These are phyloP conservation scores for Solanum hybrid DNA, from an alignment of 305 asterid species.

Conservation along the genomic window DNA sequence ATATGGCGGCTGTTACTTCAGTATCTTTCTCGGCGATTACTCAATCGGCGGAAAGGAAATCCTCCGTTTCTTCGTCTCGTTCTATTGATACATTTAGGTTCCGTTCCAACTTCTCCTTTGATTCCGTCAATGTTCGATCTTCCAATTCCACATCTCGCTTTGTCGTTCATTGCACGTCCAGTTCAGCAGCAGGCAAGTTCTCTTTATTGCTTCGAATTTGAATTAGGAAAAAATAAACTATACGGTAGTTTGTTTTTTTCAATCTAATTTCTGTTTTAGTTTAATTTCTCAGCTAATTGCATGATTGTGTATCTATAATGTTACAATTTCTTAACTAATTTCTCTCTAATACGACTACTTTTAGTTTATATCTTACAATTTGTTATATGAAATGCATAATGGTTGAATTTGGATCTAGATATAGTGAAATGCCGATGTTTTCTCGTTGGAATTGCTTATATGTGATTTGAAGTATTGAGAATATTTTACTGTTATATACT, in stretches of 20 bases:
- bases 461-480: not conserved
- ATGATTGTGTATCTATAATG: not conserved
- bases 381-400: not conserved
- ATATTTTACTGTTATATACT: not conserved
- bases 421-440: not conserved
- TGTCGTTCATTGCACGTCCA: conserved; percentile 60
- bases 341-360: not conserved
- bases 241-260: not conserved
- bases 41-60: conserved; percentile 43
- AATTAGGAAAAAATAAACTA: not conserved
- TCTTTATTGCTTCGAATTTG: not conserved
- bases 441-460: not conserved
- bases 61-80: conserved; percentile 26
- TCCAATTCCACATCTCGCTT: conserved; percentile 32
- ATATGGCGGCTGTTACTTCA: conserved; percentile 72
- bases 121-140: conserved; percentile 22
- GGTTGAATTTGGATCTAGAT: not conserved
- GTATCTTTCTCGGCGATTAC: conserved; percentile 45
- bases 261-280: not conserved
- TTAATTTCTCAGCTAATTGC: not conserved
- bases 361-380: not conserved
- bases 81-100: conserved; percentile 44
- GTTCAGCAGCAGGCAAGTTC: conserved; percentile 34
- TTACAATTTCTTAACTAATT: not conserved
- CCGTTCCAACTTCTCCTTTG: conserved; percentile 25